Percentiles rank a stretch among this genome's conserved stretches.
These are phyloP conservation scores for Leptomonas pyrrhocoris DNA, from an alignment of 208 protist species.

Conservation along the genomic window DNA sequence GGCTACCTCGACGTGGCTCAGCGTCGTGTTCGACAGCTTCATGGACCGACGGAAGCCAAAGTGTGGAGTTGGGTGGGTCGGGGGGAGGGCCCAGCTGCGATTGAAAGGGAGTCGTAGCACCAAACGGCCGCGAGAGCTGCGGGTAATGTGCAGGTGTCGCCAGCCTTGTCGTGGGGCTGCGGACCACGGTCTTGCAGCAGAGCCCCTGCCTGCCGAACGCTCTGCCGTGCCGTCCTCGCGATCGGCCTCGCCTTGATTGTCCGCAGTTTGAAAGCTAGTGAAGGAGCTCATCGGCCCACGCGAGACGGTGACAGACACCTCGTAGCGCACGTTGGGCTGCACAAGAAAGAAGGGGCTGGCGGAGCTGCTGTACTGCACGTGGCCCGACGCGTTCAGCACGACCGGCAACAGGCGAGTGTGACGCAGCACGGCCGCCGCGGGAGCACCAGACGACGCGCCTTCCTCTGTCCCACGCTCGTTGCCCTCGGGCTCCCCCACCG, in stretches of 20 bases:
- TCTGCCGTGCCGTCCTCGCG: neutral
- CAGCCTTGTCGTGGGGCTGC: neutral
- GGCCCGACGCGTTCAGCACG: conserved; percentile 1
- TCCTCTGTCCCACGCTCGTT: neutral
- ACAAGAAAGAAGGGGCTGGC: conserved; percentile 60
- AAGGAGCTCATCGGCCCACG: conserved; percentile 16
- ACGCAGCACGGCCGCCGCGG: conserved; percentile 23
- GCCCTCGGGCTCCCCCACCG: neutral
- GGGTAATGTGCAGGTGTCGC: conserved; percentile 4
- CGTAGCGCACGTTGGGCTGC: conserved; percentile 57
- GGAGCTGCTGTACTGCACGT: conserved; percentile 35
- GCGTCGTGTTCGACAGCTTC: conserved; percentile 40
- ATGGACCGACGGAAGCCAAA: conserved; percentile 71
- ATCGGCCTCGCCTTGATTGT: neutral
- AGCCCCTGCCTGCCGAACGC: neutral
- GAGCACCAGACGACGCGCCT: neutral
- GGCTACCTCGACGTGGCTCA: conserved; percentile 37
- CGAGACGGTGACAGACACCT: conserved; percentile 37
- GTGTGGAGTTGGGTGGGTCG: conserved; percentile 40
- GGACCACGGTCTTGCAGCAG: neutral
- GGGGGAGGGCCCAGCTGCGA: conserved; percentile 46
- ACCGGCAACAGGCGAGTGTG: conserved; percentile 40
- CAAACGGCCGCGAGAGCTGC: conserved; percentile 39
- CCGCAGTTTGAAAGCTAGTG: neutral
- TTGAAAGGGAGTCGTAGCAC: conserved; percentile 64